Evolutionary conservation across 2,329 filamentous ascomycete genomes (phyloP), one percentile per base, ranked within the genome.

Genomic region (Cordyceps javanica): DNA sequence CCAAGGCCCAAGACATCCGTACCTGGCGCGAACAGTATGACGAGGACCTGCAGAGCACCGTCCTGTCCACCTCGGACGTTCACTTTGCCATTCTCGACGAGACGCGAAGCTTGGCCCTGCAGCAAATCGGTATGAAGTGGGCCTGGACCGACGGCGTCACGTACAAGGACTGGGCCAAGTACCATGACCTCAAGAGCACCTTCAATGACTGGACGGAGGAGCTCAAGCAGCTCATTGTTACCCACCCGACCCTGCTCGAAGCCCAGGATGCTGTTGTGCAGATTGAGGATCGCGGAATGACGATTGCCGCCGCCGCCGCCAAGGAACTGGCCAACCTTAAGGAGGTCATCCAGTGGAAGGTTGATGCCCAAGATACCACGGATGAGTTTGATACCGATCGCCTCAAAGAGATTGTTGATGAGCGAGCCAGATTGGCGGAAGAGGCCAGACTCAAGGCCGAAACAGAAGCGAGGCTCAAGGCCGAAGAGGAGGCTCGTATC

Each of bases 81-180:
- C 93, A 93, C 46, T 84, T 96, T 55, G 82, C 87, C 67, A 90
- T 95, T 16, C 82, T 97, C 32, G 89, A 93, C 62, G 83, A 85
- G 67, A 92, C 94, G 60, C 85, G 90, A 42, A 88, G 92, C 65
- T 79, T 96, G 36, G 90, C 91, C 6, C 80, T 97, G 34, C 90
- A 96, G 69, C 90, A 95, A 70, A 91, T 97, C 55, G 92, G 92
- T 58, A 93, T 95, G 85, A 84, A 83, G 67, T 99, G 94, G 92
- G 91, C 93, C 13, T 96, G 90, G 87, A 94, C 91, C 75, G 91
- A 97, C 59, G 91, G 91, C 32, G 83, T 99, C 60, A 96, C 93
- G 1, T 97, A 99, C 78, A 92, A 95, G 71, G 91, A 99, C 70
- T 99, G 94, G 94, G 85, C 88, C 60, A 94, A 93, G 70, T 99